Percentiles rank a stretch among this genome's conserved stretches.
Evolutionary conservation across 1,284 basidiomycete species (phyloP).

Genomic region (Trichosporon sp.): DNA sequence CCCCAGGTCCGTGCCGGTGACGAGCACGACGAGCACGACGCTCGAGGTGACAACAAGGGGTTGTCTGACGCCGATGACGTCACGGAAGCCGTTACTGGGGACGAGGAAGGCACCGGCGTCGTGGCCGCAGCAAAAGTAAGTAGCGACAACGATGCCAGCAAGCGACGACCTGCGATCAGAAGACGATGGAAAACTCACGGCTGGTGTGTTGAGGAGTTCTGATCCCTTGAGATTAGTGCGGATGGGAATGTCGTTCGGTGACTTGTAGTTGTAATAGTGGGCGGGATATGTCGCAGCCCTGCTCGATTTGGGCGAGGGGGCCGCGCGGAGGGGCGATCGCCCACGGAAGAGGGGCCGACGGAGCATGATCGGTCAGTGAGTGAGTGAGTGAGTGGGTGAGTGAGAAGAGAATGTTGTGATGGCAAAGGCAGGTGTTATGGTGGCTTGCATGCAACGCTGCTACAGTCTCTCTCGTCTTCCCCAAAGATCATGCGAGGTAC

Average conservation of each 20-base stretch:
- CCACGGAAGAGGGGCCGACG: not conserved
- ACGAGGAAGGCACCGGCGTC: not conserved
- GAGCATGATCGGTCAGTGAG: not conserved
- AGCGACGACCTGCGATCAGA: not conserved
- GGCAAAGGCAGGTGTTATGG: too few species aligned
- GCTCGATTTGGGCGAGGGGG: not conserved
- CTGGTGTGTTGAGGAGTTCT: constrained; percentile 39
- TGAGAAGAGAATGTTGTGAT: not conserved
- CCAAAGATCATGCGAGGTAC: not conserved
- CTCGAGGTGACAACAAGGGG: not conserved
- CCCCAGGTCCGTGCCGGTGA: not conserved
- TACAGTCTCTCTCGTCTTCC: too few species aligned
- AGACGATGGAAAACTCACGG: constrained; percentile 22
- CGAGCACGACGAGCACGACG: not conserved
- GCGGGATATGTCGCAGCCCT: not conserved
- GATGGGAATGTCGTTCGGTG: constrained; percentile 37
- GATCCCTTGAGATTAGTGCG: constrained; percentile 26
- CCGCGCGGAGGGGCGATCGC: not conserved
- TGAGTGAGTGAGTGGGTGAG: too few species aligned
- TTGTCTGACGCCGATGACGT: not conserved
- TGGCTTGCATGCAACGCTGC: too few species aligned
- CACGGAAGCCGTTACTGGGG: not conserved
- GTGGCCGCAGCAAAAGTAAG: not conserved
- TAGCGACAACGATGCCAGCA: not conserved
- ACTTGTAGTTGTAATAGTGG: constrained; percentile 10